Base-by-base conservation (phyloP, 192 early-diverging fungal species). In the Chytriomyces confervae region DNA sequence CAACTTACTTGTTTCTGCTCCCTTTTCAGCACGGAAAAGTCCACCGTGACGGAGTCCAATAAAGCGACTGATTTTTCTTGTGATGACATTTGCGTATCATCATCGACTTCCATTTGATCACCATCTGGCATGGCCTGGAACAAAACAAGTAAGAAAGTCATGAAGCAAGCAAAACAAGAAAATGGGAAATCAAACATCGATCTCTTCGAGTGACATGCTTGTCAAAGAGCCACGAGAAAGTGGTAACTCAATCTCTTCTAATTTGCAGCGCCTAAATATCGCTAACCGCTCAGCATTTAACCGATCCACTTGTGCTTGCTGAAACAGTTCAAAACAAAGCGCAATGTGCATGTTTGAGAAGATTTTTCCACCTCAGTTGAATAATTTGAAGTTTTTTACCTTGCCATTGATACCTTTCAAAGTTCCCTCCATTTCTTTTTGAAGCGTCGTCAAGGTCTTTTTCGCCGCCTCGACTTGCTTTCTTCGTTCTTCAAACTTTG, bases 191-290 rank as follows among this genome's bases (percentile, higher is more conserved):
- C 57, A 72, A 76, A 45, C 85, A 18, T 87, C 80, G 45, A 88
- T n/a, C 57, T 94, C 86, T 62, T 92, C 90, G 66, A 97, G 82
- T 3, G 92, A 81, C 5, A 97, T 85, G 61, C 93, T 91, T 7
- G 92, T 90, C 80, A 98, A 80, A 10, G 88, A 92, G 16, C 93
- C 93, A 61, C 84, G 84, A 18, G 87, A 66, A 57, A 98, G 85
- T 50, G 96, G 97, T 47, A 99, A 75, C 7, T 91, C 87, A 66
- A 99, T 96, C 57, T 97, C 96, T 75, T 98, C 96, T 62, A 98
- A 84, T 82, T 97, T 97, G 84, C 96, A 98, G 29, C 88, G 84
- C 67, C 95, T 88, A 63, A 97, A 91, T 47, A 98, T 92, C 0
- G 92, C 87, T 1, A 93, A 84, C 57, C 89, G 85, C 48, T 98